These are phyloP conservation scores for Plasmodium blacklocki DNA, from an alignment of 169 alveolate genomes.

Conservation along the genomic window DNA sequence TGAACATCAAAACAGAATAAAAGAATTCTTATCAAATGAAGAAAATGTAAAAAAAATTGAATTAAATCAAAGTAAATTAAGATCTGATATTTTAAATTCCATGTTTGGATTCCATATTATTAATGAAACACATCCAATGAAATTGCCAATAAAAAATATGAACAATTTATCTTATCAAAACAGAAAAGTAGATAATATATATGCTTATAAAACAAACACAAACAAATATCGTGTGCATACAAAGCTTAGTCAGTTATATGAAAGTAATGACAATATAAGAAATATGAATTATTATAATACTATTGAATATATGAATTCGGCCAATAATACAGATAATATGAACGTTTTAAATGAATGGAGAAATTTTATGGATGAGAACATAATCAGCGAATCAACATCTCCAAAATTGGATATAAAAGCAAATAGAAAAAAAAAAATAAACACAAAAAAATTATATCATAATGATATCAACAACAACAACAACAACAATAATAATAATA, in stretches of 20 bases:
- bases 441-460: background rate
- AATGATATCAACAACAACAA: too few species aligned
- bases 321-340: background rate
- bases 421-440: background rate
- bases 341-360: background rate
- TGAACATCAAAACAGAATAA: background rate
- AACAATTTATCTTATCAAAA: constrained; percentile 4
- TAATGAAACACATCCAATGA: constrained; percentile 57
- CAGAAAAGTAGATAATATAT: background rate
- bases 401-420: too few species aligned
- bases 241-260: background rate
- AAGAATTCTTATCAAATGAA: constrained; percentile 13
- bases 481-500: too few species aligned
- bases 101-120: constrained; percentile 70
- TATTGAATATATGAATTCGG: too few species aligned
- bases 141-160: constrained; percentile 33
- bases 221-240: background rate
- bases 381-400: too few species aligned
- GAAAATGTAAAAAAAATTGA: constrained; percentile 11
- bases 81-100: constrained; percentile 41
- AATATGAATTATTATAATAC: too few species aligned
- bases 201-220: background rate
- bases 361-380: too few species aligned
- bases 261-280: background rate
- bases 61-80: constrained; percentile 17